Conservation (phyloP, 2,329 filamentous ascomycete species). For the Penicillium sp. region DNA sequence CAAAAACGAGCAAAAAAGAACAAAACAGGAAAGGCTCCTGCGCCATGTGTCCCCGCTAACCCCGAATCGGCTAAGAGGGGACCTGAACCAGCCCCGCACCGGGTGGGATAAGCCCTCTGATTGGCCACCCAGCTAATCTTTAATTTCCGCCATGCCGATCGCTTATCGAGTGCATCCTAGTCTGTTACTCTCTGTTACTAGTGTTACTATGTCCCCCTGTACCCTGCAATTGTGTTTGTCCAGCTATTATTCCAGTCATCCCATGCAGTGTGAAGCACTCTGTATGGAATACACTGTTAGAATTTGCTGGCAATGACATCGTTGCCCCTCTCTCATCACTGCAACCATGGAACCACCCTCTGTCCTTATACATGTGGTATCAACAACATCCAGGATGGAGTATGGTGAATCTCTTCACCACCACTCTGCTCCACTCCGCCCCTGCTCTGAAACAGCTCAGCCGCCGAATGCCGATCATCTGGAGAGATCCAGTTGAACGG, state of each 20-base stretch:
- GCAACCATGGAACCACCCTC: neutral
- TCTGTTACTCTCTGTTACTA: neutral
- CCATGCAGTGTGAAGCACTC: too few relatives aligned
- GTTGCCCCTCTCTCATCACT: neutral
- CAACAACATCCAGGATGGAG: too few relatives aligned
- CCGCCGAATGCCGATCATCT: neutral
- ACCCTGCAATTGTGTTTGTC: too few relatives aligned
- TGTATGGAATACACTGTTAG: neutral
- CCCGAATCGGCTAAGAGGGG: conserved; percentile 16
- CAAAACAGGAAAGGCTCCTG: conserved; percentile 19
- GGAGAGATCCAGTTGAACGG: neutral
- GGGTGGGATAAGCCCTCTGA: conserved; percentile 5
- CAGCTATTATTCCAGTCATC: too few relatives aligned
- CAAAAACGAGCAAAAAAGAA: neutral
- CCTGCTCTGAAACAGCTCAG: neutral
- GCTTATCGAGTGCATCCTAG: conserved; percentile 2
- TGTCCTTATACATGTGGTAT: neutral
- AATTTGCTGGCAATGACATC: neutral
- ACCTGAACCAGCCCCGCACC: neutral
- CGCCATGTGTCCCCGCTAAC: conserved; percentile 24
- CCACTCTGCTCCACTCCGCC: neutral
- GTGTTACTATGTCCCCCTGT: too few relatives aligned
- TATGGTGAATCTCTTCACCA: too few relatives aligned
- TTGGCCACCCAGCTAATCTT: conserved; percentile 4
- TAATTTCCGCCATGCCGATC: conserved; percentile 31